These are phyloP conservation scores for Thelonectria discophora DNA, from an alignment of 2,329 filamentous ascomycete species.

Conservation along the genomic window DNA sequence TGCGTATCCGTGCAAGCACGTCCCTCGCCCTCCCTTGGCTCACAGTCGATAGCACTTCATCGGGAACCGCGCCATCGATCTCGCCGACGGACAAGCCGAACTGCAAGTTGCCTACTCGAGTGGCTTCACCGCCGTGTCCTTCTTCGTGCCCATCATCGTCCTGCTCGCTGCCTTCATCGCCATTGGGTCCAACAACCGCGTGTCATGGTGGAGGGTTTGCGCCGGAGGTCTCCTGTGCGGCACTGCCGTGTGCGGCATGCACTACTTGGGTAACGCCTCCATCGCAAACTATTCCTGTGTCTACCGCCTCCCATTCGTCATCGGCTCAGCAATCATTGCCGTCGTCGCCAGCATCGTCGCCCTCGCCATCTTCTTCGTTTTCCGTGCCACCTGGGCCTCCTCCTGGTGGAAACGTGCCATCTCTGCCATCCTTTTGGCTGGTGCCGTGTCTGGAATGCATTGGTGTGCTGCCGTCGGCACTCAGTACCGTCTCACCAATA, in stretches of 20 bases:
- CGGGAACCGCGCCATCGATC: conserved; percentile 79
- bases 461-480: conserved; percentile 82
- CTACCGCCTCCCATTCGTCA: conserved; percentile 68
- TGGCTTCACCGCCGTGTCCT: conserved; percentile 77
- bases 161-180: conserved; percentile 76
- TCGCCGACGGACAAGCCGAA: conserved; percentile 68
- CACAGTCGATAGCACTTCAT: conserved; percentile 58
- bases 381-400: conserved; percentile 79
- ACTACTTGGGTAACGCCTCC: conserved; percentile 86
- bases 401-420: conserved; percentile 78
- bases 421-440: conserved; percentile 73
- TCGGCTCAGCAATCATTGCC: conserved; percentile 76
- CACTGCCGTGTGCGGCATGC: conserved; percentile 82
- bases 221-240: conserved; percentile 76
- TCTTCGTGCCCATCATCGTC: conserved; percentile 81
- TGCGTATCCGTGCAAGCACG: conserved; percentile 48
- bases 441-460: conserved; percentile 86
- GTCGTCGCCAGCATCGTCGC: conserved; percentile 75
- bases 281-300: conserved; percentile 78
- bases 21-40: conserved; percentile 8
- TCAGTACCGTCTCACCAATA: conserved; percentile 65
- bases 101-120: conserved; percentile 79
- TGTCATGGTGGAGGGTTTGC: conserved; percentile 66
- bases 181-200: conserved; percentile 67
- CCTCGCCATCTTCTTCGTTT: conserved; percentile 79